A percentile compares a stretch with the other conserved stretches of the same genome.
Evolutionary conservation across 306 rosid genomes (phyloP).

Genomic region (Carpinus fangiana): DNA sequence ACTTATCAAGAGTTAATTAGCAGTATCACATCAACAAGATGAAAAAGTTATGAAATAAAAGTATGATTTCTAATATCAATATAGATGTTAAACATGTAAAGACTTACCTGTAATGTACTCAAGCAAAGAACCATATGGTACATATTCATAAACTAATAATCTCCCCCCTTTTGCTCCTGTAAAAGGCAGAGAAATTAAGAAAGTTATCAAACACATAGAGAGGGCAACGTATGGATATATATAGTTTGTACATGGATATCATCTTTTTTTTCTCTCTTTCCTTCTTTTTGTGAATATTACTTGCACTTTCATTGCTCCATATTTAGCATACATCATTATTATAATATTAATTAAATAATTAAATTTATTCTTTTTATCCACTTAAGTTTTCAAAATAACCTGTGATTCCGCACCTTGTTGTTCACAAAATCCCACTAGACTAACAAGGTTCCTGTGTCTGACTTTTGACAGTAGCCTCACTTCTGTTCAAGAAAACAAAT

Average conservation of each 20-base stretch:
- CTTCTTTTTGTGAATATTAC: not conserved
- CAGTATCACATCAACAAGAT: too few relatives aligned
- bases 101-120: slow-evolving; percentile 67
- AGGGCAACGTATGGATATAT: not conserved
- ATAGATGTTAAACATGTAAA: slow-evolving; percentile 6
- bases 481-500: slow-evolving; percentile 47
- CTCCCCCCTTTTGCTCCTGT: slow-evolving; percentile 54
- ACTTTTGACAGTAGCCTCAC: slow-evolving; percentile 66
- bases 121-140: slow-evolving; percentile 75
- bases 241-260: not conserved
- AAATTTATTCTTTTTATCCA: too few relatives aligned
- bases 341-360: too few relatives aligned
- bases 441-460: slow-evolving; percentile 67
- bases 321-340: too few relatives aligned
- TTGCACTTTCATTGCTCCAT: not conserved
- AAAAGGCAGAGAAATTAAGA: slow-evolving; percentile 23
- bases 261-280: not conserved
- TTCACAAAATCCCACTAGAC: slow-evolving; percentile 75
- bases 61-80: too few relatives aligned
- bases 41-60: too few relatives aligned
- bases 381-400: too few relatives aligned
- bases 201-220: slow-evolving; percentile 20
- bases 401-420: too few relatives aligned
- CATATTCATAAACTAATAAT: slow-evolving; percentile 73
- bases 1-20: too few relatives aligned